Evolutionary conservation across 345 rosid genomes (phyloP).

Genomic region (Ceriops tagal): DNA sequence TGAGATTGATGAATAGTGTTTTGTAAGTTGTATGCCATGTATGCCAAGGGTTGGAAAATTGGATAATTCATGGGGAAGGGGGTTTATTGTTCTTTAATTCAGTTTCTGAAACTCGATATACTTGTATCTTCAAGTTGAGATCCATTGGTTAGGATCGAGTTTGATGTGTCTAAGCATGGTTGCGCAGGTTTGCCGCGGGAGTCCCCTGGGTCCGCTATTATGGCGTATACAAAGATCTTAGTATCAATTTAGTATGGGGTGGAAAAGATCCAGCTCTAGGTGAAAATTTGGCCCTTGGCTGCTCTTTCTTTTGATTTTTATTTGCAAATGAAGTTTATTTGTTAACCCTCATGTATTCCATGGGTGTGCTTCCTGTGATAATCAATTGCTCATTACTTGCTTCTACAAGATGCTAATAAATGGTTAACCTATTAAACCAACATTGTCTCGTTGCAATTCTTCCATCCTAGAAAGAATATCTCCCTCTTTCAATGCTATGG

Average conservation of each 20-base stretch:
- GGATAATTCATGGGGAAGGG: background rate
- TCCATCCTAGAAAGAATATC: background rate
- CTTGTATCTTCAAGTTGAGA: slow-evolving; percentile 1
- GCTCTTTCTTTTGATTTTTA: background rate
- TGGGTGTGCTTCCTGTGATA: background rate
- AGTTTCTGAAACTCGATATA: background rate
- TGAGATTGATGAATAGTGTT: background rate
- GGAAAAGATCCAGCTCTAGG: slow-evolving; percentile 70
- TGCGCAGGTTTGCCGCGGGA: slow-evolving; percentile 71
- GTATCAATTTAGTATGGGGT: slow-evolving; percentile 63
- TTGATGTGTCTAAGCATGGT: slow-evolving; percentile 10
- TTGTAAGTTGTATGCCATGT: background rate
- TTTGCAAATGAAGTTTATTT: background rate
- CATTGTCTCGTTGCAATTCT: background rate
- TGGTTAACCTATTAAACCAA: background rate
- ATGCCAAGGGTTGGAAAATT: background rate
- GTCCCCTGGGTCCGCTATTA: slow-evolving; percentile 79
- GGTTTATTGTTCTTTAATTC: background rate
- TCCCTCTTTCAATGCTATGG: background rate
- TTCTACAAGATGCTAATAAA: background rate
- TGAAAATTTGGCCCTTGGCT: slow-evolving; percentile 9
- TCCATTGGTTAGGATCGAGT: background rate
- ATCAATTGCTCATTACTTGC: background rate
- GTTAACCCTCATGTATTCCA: background rate
- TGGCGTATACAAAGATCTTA: slow-evolving; percentile 61